These are phyloP conservation scores for Trichoderma sp. DNA, from an alignment of 2,329 filamentous ascomycete genomes.

Conservation along the genomic window DNA sequence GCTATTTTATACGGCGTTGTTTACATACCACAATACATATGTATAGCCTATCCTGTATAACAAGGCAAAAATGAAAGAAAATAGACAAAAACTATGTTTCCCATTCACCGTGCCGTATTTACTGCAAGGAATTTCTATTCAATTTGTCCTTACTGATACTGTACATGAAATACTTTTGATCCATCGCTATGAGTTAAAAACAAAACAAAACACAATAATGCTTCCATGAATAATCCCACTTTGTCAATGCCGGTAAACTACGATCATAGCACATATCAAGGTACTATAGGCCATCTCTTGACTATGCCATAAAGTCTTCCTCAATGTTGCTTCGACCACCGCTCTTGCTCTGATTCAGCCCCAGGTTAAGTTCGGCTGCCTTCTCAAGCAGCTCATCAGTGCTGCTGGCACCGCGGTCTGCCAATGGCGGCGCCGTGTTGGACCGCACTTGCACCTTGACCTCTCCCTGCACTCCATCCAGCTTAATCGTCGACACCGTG, in stretches of 20 bases:
- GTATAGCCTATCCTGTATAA: not conserved
- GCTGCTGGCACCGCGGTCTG: slow-evolving; percentile 24
- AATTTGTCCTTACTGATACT: not conserved
- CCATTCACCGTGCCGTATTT: not conserved
- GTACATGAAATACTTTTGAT: not conserved
- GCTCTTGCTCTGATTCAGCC: slow-evolving; percentile 18
- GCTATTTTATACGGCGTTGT: slow-evolving; percentile 5
- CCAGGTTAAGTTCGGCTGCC: slow-evolving; percentile 43
- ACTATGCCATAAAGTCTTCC: slow-evolving; percentile 46
- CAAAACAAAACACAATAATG: not conserved
- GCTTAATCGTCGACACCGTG: slow-evolving; percentile 45
- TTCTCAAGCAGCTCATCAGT: slow-evolving; percentile 43
- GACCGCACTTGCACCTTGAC: slow-evolving; percentile 54
- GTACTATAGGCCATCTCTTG: too few relatives aligned
- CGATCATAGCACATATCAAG: not conserved
- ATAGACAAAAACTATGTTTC: not conserved
- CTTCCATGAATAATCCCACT: not conserved
- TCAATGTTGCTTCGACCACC: slow-evolving; percentile 35
- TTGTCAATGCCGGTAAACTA: not conserved
- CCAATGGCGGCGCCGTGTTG: slow-evolving; percentile 28
- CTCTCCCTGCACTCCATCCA: slow-evolving; percentile 57
- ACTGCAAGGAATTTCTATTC: not conserved
- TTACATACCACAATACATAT: slow-evolving; percentile 4
- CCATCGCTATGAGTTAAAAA: not conserved
- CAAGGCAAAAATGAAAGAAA: not conserved